phyloP scores from a whole-genome alignment of 805 yeast species.

The Wickerhamomyces pijperi region DNA sequence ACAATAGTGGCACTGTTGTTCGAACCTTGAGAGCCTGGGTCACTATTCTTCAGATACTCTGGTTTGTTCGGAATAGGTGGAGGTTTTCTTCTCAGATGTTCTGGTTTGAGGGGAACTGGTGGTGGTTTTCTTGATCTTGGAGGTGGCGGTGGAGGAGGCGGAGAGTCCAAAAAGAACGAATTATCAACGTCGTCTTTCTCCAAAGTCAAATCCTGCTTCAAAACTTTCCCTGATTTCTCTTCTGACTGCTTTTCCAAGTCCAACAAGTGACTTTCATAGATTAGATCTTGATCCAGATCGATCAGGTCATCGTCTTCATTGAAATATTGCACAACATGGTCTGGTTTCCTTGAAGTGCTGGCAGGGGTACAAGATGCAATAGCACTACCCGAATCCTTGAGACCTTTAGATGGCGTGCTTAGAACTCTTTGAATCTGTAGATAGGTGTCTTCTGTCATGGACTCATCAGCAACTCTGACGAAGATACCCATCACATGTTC shows the following conservation, averaged over 20 bases:
- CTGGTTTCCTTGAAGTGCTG: too few relatives aligned
- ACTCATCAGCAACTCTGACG: slow-evolving; percentile 64
- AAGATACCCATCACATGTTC: slow-evolving; percentile 60
- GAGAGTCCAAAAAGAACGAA: background rate
- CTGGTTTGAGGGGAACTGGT: background rate
- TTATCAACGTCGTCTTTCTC: slow-evolving; percentile 14
- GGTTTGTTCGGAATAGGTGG: background rate
- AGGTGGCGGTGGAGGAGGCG: slow-evolving; percentile 9
- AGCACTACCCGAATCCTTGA: slow-evolving; percentile 6
- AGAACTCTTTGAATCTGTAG: slow-evolving; percentile 16
- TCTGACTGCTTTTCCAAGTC: slow-evolving; percentile 7
- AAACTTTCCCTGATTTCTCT: slow-evolving; percentile 6
- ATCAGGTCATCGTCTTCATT: slow-evolving; percentile 20
- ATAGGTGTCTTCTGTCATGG: slow-evolving; percentile 40
- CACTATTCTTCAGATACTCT: too few relatives aligned
- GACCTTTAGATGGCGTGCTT: slow-evolving; percentile 16
- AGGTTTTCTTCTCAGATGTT: background rate
- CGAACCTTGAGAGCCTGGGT: too few relatives aligned
- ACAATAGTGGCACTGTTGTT: too few relatives aligned
- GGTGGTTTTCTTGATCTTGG: slow-evolving; percentile 10
- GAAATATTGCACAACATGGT: slow-evolving; percentile 1
- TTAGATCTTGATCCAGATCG: slow-evolving; percentile 13
- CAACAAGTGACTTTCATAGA: slow-evolving; percentile 15
- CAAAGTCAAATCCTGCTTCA: slow-evolving; percentile 25
- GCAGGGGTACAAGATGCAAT: too few relatives aligned